phyloP scores from a whole-genome alignment of 228 moss, liverwort and hornwort species.

The Sphagnum magellanicum region DNA sequence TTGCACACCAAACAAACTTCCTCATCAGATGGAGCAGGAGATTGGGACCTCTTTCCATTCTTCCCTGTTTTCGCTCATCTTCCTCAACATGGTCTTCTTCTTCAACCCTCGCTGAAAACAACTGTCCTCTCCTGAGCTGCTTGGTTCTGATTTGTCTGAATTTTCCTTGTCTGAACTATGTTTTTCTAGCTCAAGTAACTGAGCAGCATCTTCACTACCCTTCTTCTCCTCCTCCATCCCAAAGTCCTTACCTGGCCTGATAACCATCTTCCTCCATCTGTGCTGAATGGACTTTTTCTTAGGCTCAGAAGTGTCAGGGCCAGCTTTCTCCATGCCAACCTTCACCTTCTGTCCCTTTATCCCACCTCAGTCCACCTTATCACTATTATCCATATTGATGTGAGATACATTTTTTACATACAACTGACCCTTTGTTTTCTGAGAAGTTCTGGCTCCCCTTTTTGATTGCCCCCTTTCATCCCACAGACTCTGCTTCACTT shows the following conservation, averaged over 20 bases:
- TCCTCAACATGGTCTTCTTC: constrained; percentile 2
- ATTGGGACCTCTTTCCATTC: constrained; percentile 9
- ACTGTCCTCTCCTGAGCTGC: constrained; percentile 25
- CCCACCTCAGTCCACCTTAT: no score
- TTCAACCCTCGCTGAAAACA: constrained; percentile 10
- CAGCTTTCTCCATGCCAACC: constrained; percentile 6
- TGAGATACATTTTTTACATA: no score
- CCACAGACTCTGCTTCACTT: no score
- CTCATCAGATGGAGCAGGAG: constrained; percentile 21
- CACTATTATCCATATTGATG: no score
- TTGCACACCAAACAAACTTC: constrained; percentile 58
- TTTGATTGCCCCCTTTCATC: no score
- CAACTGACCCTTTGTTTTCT: no score
- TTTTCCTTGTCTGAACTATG: constrained; percentile 13
- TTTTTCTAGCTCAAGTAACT: neutral
- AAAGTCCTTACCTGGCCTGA: constrained; percentile 12
- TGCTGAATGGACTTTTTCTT: constrained; percentile 5
- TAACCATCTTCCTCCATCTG: constrained; percentile 15
- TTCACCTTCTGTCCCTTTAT: constrained; percentile 1
- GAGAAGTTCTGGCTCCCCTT: no score
- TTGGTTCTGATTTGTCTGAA: constrained; percentile 25
- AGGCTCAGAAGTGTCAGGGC: constrained; percentile 2
- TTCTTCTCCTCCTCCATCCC: constrained; percentile 6
- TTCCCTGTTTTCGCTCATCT: neutral
- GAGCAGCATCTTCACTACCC: neutral